Base-by-base conservation (phyloP, 2,329 filamentous ascomycete genomes). In the Colletotrichum aenigma region DNA sequence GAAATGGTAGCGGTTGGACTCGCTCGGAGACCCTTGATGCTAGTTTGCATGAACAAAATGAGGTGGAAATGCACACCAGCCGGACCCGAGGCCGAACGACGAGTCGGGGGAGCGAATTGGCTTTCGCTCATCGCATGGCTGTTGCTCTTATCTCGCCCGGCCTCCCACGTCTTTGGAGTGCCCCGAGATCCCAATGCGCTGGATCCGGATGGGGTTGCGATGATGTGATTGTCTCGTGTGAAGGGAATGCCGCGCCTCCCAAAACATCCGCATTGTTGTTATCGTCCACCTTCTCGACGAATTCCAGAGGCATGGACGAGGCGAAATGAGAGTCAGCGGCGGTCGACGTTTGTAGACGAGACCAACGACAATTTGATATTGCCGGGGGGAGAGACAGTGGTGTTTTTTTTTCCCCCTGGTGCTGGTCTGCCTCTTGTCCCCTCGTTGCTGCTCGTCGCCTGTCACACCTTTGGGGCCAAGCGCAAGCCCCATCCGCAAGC, bases 41-140 rank as follows among this genome's bases (percentile, higher is more conserved):
- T 76, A 74, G 75, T 16, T 66, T 34, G 77, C 77, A 78, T 78
- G 75, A 78, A 77, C 58, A 60, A 73, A 68, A 75, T 75, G 73
- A 73, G 73, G 73, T 73, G 73, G 73, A 75, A 75, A 60, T 73
- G 70, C 64, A 48, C 70, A 68, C 73, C 73, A 68, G 64, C 70
- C 73, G 70, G 70, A 38, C 64, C 70, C 70, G 64, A 75, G 70
- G 56, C 73, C 64, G 70, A 66, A 55, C 70, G 38, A 48, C 38
- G 58, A 65, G 73, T 68, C 70, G 73, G 69, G 64, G 43, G 18
- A 75, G 56, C 70, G 70, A 73, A 60, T 65, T 75, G 62, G 64
- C 58, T 62, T 64, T 64, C 67, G 70, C 72, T 72, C 55, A 16
- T 55, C 52, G 28, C 36, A 30, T 24, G 60, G 62, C 70, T 67